Evolutionary conservation across 106 monocot species (phyloP), one percentile per base, ranked within the genome.

Genomic region (Dioscorea alata): DNA sequence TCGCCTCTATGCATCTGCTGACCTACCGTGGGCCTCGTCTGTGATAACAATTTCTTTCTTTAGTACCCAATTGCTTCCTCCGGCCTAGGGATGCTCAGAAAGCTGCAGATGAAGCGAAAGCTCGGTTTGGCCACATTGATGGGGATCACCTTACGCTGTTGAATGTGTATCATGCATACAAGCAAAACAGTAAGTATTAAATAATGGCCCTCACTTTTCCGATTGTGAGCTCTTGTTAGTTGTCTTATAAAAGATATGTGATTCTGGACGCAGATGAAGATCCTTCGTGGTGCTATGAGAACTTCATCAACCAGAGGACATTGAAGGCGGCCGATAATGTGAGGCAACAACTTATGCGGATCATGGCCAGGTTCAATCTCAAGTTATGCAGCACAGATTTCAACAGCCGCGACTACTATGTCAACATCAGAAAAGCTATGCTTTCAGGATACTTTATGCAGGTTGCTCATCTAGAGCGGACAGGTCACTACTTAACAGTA

Each of bases 31-130:
- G 84, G 77, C 90, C 81, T 84, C 81, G 63, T 84, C 80, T 87
- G 87, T 91, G 78, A 91, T 82, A 79, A 81, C 73, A 64, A 61
- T 75, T 75, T 82, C 73, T 80, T 83, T 90, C 62, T 80, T 63
- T 85, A 88, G 88, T 84, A 78, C 91, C 87, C 79, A 92, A 88
- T 87, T 88, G 88, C 91, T 92, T 92, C 73, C 77, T 92, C 69
- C 76, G 91, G 75, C 91, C 87, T 68, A 92, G 82, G 85, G 91
- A 92, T 19, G 88, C 84, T 61, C 91, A 92, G 75, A 85, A 87
- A 81, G 88, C 87, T 68, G 91, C 91, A 75, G 91, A 92, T 65
- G 85, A 88, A 71, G 85, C 87, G 15, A 88, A 88, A 70, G 79
- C 91, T 68, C 81, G 79, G 32, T 92, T 92, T 61, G 82, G 85